Conservation (phyloP, 2,329 filamentous ascomycete genomes). For the Epichloe festucae region DNA sequence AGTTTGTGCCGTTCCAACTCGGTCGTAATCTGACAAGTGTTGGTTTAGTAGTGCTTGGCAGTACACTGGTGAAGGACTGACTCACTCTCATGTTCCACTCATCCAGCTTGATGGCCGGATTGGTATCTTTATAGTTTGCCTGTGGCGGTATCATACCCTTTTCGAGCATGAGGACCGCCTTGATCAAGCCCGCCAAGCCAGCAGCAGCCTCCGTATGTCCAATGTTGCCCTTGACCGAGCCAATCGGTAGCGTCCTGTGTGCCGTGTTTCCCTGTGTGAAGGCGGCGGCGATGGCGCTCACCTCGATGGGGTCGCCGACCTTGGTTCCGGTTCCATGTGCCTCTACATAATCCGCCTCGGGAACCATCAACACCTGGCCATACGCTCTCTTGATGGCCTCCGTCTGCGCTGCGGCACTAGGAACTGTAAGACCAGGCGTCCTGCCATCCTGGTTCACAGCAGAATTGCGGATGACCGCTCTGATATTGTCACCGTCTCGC, state of each 20-base stretch:
- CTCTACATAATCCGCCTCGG: slow-evolving; percentile 25
- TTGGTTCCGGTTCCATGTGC: slow-evolving; percentile 35
- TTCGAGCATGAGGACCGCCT: slow-evolving; percentile 17
- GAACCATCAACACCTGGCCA: slow-evolving; percentile 17
- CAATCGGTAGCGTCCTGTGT: slow-evolving; percentile 21
- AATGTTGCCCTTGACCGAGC: slow-evolving; percentile 17
- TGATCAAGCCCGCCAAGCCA: slow-evolving; percentile 15
- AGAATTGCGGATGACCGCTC: slow-evolving; percentile 25
- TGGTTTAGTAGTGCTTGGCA: too few species aligned
- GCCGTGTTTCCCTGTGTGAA: slow-evolving; percentile 9
- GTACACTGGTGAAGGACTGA: too few species aligned
- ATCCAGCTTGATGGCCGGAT: too few species aligned
- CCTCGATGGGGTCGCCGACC: slow-evolving; percentile 34
- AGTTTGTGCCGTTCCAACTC: too few species aligned
- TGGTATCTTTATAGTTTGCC: slow-evolving; percentile 8
- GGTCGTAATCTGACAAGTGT: too few species aligned
- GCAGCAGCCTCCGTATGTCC: slow-evolving; percentile 15
- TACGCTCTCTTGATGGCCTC: slow-evolving; percentile 18
- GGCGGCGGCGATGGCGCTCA: slow-evolving; percentile 22
- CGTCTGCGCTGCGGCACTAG: slow-evolving; percentile 19
- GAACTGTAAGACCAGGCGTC: slow-evolving; percentile 28
- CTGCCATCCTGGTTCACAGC: slow-evolving; percentile 26
- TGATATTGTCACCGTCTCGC: slow-evolving; percentile 22
- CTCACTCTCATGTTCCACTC: too few species aligned
- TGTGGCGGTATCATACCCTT: slow-evolving; percentile 14